Evolutionary conservation across 2,329 filamentous ascomycete species (phyloP).

Genomic region (Zymoseptoria tritici): DNA sequence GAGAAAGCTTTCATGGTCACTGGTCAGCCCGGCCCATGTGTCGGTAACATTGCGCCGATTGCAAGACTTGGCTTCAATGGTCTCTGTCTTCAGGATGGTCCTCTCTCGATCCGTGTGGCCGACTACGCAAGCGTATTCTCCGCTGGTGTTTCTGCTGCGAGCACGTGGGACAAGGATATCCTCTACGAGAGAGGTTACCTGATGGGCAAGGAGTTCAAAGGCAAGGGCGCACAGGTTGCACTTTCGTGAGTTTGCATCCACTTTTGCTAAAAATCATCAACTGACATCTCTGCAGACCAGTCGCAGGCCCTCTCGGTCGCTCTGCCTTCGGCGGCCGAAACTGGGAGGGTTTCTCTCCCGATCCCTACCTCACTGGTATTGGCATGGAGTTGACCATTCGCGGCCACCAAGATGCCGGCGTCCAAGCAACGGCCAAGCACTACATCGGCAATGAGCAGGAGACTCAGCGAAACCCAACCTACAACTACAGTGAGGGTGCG

Average conservation of each 20-base stretch:
- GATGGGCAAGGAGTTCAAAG: slow-evolving; percentile 68
- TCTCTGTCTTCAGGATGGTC: slow-evolving; percentile 1
- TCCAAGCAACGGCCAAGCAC: slow-evolving; percentile 32
- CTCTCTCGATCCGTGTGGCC: slow-evolving; percentile 54
- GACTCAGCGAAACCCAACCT: slow-evolving; percentile 9
- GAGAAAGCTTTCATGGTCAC: slow-evolving; percentile 13
- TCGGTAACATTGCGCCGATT: slow-evolving; percentile 24
- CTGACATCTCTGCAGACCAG: background rate
- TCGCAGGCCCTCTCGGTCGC: background rate
- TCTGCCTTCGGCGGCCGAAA: slow-evolving; percentile 50
- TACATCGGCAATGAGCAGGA: slow-evolving; percentile 22
- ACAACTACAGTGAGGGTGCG: background rate
- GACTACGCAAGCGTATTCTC: slow-evolving; percentile 79
- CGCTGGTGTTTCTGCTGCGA: slow-evolving; percentile 68
- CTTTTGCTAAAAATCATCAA: too few relatives aligned
- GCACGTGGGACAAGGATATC: slow-evolving; percentile 70
- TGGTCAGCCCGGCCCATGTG: slow-evolving; percentile 20
- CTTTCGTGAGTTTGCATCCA: slow-evolving; percentile 1
- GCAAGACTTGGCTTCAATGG: slow-evolving; percentile 11
- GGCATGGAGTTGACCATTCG: slow-evolving; percentile 46
- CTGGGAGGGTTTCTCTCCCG: slow-evolving; percentile 65
- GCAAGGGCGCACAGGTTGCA: slow-evolving; percentile 50
- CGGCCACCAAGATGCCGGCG: slow-evolving; percentile 12
- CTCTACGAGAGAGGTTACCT: slow-evolving; percentile 61
- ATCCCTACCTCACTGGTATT: slow-evolving; percentile 67